A percentile compares a stretch with the other conserved stretches of the same genome.
Conservation (phyloP, 73 alveolate genomes). For the Paramecium bursaria region DNA sequence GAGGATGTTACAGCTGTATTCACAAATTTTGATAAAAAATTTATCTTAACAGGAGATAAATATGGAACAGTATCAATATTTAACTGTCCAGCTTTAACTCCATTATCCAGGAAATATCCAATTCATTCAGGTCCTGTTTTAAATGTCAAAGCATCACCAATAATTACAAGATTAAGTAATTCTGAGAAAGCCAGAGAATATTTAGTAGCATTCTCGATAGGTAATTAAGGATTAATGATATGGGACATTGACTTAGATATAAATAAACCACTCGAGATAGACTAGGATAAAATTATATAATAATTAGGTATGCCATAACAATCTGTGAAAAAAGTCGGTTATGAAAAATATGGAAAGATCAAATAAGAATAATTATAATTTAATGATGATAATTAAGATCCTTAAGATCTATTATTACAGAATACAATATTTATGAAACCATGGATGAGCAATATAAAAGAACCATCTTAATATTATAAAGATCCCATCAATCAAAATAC, state of each 20-base stretch:
- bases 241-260: slow-evolving; percentile 21
- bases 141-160: too few species aligned
- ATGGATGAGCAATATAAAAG: slow-evolving; percentile 73
- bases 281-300: background rate
- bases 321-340: slow-evolving; percentile 68
- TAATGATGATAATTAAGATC: background rate
- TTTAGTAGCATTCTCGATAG: background rate
- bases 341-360: slow-evolving; percentile 88
- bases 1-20: slow-evolving; percentile 91
- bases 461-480: slow-evolving; percentile 75
- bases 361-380: slow-evolving; percentile 69
- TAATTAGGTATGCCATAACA: slow-evolving; percentile 14
- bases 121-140: background rate
- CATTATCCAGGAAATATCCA: background rate
- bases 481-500: slow-evolving; percentile 78
- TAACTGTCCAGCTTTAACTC: slow-evolving; percentile 78
- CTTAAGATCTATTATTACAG: background rate
- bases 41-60: slow-evolving; percentile 95
- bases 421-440: slow-evolving; percentile 75
- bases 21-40: slow-evolving; percentile 73
- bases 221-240: background rate
- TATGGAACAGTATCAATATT: slow-evolving; percentile 88
- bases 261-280: background rate
- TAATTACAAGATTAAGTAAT: too few species aligned
- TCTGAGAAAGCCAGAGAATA: too few species aligned